phyloP scores from a whole-genome alignment of 2,329 filamentous ascomycete genomes.

The Pochonia chlamydosporia region DNA sequence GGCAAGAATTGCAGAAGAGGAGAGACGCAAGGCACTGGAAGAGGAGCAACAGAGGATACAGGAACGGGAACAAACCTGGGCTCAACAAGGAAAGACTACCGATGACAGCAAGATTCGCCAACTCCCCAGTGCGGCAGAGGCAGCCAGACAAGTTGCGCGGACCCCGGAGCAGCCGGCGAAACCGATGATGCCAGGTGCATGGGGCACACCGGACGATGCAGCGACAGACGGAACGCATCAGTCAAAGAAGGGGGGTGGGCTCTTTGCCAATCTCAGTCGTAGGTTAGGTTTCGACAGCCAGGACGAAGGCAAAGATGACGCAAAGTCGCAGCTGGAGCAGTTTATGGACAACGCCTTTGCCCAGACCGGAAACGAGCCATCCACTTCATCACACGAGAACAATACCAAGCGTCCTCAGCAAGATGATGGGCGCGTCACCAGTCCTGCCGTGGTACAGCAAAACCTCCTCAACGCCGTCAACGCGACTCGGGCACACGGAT shows the following conservation, averaged over 20 bases:
- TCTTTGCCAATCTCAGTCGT: conserved; percentile 65
- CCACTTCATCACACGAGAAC: background rate
- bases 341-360: conserved; percentile 33
- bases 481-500: conserved; percentile 71
- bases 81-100: conserved; percentile 25
- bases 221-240: conserved; percentile 25
- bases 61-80: conserved; percentile 44
- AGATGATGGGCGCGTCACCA: conserved; percentile 51
- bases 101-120: conserved; percentile 5
- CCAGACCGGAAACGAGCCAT: conserved; percentile 12
- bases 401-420: conserved; percentile 15
- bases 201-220: conserved; percentile 57
- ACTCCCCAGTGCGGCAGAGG: conserved; percentile 21
- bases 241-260: conserved; percentile 40
- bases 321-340: conserved; percentile 36
- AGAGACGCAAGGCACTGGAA: conserved; percentile 67
- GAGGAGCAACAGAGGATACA: conserved; percentile 65
- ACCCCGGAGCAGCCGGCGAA: conserved; percentile 33
- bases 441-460: conserved; percentile 55
- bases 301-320: conserved; percentile 31
- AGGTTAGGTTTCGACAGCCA: conserved; percentile 60
- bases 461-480: conserved; percentile 74
- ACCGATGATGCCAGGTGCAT: conserved; percentile 66
- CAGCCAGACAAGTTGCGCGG: conserved; percentile 31
- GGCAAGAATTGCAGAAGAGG: conserved; percentile 78